Percentiles rank a stretch among this genome's conserved stretches.
These are phyloP conservation scores for Fusarium mundagurra DNA, from an alignment of 2,329 filamentous ascomycete species.

Conservation along the genomic window DNA sequence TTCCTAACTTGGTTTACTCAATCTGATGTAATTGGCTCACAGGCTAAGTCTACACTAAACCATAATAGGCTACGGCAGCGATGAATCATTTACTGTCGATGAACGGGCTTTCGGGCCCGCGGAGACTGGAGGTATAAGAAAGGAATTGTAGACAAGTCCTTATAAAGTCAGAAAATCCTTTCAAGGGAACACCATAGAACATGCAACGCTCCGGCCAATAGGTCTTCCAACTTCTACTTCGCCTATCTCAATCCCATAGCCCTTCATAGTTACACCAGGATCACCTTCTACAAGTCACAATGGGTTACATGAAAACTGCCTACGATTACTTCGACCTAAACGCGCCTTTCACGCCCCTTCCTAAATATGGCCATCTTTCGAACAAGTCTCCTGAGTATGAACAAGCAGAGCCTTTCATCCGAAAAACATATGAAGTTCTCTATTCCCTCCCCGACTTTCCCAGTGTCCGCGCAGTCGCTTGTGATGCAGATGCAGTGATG, in stretches of 20 bases:
- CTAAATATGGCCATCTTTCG: constrained; percentile 36
- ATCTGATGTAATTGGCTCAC: not conserved
- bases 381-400: constrained; percentile 11
- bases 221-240: no score
- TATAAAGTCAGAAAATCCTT: not conserved
- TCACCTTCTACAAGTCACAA: not conserved
- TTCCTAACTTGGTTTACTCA: not conserved
- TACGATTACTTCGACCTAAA: constrained; percentile 22
- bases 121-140: not conserved
- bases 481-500: constrained; percentile 31
- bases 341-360: constrained; percentile 16
- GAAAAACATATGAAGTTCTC: not conserved
- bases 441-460: not conserved
- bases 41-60: not conserved
- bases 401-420: not conserved
- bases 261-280: not conserved
- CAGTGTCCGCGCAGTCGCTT: not conserved
- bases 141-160: not conserved
- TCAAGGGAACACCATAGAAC: not conserved
- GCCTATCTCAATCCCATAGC: not conserved
- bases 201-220: not conserved
- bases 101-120: not conserved
- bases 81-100: constrained; percentile 9
- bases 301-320: constrained; percentile 16
- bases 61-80: not conserved